Evolutionary conservation across 2,329 filamentous ascomycete species (phyloP), one percentile per base, ranked within the genome.

Genomic region (Herpomyces periplanetae): DNA sequence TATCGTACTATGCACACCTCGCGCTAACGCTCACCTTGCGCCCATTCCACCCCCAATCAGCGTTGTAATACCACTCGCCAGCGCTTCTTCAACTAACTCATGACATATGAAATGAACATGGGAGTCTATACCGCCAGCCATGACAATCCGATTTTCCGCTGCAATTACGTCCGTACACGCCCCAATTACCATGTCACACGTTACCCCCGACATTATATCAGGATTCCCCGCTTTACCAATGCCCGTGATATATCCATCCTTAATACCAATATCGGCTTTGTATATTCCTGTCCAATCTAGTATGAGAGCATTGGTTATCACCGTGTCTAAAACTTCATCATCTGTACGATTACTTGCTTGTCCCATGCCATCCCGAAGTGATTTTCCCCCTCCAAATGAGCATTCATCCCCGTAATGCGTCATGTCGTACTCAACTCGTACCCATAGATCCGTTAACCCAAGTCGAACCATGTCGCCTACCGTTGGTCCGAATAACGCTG

Each of bases 41-140:
- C 75, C 75, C 2, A 68, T 84, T 5, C 75, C 75, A 17, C 75
- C 75, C 21, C 71, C 75, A 2, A 91, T 45, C 48, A 85, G 58
- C 0, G 73, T 84, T 0, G 75, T 91, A 25, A 91, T 55, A 17
- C 75, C 75, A 7, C 66, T 63, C 4, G 71, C 53, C 21, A 88
- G 48, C 4, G 69, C 53, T 34, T 91, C 75, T 12, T 66, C 43
- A 1, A 59, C 61, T 40, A 91, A 75, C 33, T 91, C 73, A 3
- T 75, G 75, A 32, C 73, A 88, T 34, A 91, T 88, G 31, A 75
- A 68, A 37, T 91, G 75, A 25, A 87, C 69, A 30, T 88, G 73
- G 3, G 63, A 56, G 37, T 91, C 75, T 26, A 87, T 55, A 1
- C 65, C 75, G 27, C 75, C 75, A 2, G 71, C 65, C 0, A 75